Conservation (phyloP, 768 basidiomycete species). For the Trametes cingulata region DNA sequence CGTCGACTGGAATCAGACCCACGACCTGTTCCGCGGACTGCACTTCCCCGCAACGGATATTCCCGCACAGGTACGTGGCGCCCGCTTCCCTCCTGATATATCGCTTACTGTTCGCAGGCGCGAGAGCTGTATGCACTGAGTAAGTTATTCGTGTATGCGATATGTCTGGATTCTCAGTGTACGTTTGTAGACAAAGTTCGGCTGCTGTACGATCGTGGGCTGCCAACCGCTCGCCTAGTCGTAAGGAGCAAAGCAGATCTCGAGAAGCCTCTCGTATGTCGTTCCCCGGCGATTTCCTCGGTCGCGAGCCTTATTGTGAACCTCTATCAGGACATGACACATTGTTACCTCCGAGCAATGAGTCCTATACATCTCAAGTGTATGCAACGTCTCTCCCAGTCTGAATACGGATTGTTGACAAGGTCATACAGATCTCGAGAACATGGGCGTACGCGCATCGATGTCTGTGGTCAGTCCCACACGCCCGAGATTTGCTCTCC, state of each 20-base stretch:
- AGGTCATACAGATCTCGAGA: slow-evolving; percentile 55
- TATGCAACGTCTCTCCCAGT: slow-evolving; percentile 32
- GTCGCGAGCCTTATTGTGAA: neutral
- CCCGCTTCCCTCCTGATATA: neutral
- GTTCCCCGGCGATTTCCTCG: neutral
- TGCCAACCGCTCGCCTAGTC: slow-evolving; percentile 72
- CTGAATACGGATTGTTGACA: neutral
- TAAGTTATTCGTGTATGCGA: slow-evolving; percentile 31
- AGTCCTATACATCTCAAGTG: slow-evolving; percentile 84
- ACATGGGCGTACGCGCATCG: slow-evolving; percentile 82
- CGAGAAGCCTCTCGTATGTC: slow-evolving; percentile 59
- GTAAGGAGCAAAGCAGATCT: slow-evolving; percentile 64
- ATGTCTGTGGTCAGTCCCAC: slow-evolving; percentile 72
- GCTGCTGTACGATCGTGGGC: slow-evolving; percentile 70
- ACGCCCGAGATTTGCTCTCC: neutral
- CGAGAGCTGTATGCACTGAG: slow-evolving; percentile 69
- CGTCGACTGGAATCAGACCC: slow-evolving; percentile 74
- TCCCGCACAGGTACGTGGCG: slow-evolving; percentile 54
- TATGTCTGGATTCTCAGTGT: neutral
- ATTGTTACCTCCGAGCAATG: slow-evolving; percentile 85
- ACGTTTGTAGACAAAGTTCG: slow-evolving; percentile 65
- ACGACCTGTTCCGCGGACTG: slow-evolving; percentile 70
- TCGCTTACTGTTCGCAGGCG: slow-evolving; percentile 40
- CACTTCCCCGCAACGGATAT: slow-evolving; percentile 74
- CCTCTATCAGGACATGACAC: slow-evolving; percentile 67